Base-by-base conservation (phyloP, 2,329 filamentous ascomycete species). In the Curvularia eragrostidis region DNA sequence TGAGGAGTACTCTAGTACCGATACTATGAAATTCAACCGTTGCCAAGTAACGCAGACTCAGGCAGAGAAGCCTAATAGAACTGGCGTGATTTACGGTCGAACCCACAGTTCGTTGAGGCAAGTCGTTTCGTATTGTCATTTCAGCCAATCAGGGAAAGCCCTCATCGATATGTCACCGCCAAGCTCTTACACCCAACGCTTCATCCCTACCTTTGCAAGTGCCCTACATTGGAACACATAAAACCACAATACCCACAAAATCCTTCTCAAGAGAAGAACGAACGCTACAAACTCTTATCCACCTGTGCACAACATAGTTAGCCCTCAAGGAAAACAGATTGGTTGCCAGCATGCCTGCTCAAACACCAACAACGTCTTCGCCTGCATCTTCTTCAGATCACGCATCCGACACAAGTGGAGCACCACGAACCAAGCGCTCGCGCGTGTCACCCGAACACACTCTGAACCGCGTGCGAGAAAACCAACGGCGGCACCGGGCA, bases 401-500 rank as follows among this genome's bases (percentile, higher is more conserved):
- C 32, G 50, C 61, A 12, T 54, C 61, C 15, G 59, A 62, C 39
- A 52, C 52, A n/a, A n/a, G 12, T 30, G 18, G 53, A 8, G 58
- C 50, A 3, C 62, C 65, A 47, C 66, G 58, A 54, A 48, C 58
- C 23, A 67, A 69, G 24, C 39, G 51, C 36, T 30, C 55, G 26
- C 55, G 55, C 30, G 73, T 75, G 8, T 67, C 72, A 23, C 68
- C 75, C 43, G 71, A 73, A 46, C 74, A 78, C 61, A 73, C 77
- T 0, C 61, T 79, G 21, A 69, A 67, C 50, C 77, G 82, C 7
- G 78, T 82, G 15, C 80, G 81, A n/a, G 78, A 84, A 44, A 84
- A 84, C 61, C 81, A 84, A 64, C 79, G 82, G 38, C 78, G 81
- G 23, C 82, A 84, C 62, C 79, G 82, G 4, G 80, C 80, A 8